Base-by-base conservation (phyloP, 192 early-diverging fungal genomes). In the Geranomyces michiganensis region DNA sequence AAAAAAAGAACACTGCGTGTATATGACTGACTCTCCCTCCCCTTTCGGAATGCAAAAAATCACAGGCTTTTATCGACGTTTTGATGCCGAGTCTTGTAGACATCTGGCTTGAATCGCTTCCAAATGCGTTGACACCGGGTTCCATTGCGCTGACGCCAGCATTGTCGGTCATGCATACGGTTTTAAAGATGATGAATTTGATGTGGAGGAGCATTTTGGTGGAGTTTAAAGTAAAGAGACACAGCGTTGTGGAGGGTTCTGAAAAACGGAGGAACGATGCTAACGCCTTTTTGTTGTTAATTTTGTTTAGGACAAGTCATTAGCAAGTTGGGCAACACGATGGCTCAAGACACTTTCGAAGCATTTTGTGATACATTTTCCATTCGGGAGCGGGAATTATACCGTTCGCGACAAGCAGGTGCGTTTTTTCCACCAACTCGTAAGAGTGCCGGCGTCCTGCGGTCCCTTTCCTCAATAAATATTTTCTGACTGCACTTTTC, bases 61-160 rank as follows among this genome's bases (percentile, higher is more conserved):
- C n/a, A n/a, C 53, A 82, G 83, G 68, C 69, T 9, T 76, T 81
- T 19, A 71, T 74, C 22, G 76, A 80, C 60, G 71, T 79, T 44
- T 62, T 88, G 49, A 84, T 91, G 56, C 91, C 90, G 21, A 79
- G 90, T 49, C 76, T 95, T 21, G 85, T 91, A 31, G 90, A 90
- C 4, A 72, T 87, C 0, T 95, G 93, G 93, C 71, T 93, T 22
- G 93, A 95, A 67, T 79, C 89, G 30, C 85, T 88, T 2, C 88
- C 93, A 10, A 67, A 71, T 1, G 84, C 91, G 0, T 93, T 95
- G 71, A 80, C 82, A 0, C 63, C 80, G 3, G 76, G 76, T 0
- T 63, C 80, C 1, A 85, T 83, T 24, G 70, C 75, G 22, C 74
- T 79, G n/a, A 78, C 82, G 21, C 79, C 85, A 14, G 80, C 88